Evolutionary conservation across 2,329 filamentous ascomycete species (phyloP).

Genomic region (Hymenoscyphus fructigenus): DNA sequence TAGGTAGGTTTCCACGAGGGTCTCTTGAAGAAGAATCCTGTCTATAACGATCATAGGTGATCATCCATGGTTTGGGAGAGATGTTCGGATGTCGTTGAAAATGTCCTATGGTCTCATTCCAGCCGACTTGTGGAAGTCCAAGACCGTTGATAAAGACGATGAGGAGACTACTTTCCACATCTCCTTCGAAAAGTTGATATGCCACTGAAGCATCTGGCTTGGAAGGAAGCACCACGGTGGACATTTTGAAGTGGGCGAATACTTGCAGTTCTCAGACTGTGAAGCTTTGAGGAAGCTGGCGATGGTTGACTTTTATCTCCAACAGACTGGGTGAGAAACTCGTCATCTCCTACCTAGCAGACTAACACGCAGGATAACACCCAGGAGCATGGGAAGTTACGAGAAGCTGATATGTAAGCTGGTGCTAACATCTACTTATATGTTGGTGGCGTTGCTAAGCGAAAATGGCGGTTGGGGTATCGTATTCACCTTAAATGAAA

Average conservation of each 20-base stretch:
- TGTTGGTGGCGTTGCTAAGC: too few species aligned
- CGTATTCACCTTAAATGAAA: too few species aligned
- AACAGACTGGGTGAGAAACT: too few species aligned
- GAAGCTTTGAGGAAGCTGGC: too few species aligned
- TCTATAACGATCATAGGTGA: not conserved
- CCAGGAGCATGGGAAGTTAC: too few species aligned
- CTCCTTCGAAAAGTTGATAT: not conserved
- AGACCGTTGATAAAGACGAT: conserved; percentile 5
- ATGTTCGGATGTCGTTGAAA: not conserved
- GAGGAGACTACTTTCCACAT: not conserved
- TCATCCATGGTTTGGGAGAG: not conserved
- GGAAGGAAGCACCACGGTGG: not conserved
- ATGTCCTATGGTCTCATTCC: not conserved
- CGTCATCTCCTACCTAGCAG: too few species aligned
- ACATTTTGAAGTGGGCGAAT: not conserved
- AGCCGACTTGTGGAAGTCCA: not conserved
- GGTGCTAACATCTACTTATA: too few species aligned
- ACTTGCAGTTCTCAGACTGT: too few species aligned
- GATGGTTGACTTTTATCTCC: too few species aligned
- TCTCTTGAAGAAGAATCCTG: not conserved
- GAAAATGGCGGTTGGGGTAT: too few species aligned
- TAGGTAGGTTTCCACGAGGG: not conserved
- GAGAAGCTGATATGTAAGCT: too few species aligned
- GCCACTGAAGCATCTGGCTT: not conserved
- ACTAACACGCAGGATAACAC: too few species aligned